phyloP scores from a whole-genome alignment of 805 yeast species.

The Lipomyces spencermartinsiae region DNA sequence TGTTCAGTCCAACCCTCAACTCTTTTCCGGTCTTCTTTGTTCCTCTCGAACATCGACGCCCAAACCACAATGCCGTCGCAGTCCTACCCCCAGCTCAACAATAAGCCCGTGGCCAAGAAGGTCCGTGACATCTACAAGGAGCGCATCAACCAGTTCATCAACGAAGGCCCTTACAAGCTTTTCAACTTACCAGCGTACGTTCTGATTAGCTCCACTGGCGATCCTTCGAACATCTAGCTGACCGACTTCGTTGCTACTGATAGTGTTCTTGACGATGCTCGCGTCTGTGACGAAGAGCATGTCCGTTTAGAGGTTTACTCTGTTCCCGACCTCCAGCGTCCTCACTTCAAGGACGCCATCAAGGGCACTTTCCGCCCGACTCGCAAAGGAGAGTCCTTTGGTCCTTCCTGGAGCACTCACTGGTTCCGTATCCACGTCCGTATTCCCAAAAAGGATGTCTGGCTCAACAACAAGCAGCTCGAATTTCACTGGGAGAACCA shows the following conservation, averaged over 20 bases:
- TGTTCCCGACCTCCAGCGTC: slow-evolving; percentile 73
- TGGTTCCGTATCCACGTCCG: slow-evolving; percentile 79
- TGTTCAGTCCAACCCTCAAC: not conserved
- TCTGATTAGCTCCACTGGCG: not conserved
- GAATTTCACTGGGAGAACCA: slow-evolving; percentile 63
- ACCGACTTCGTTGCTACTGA: not conserved
- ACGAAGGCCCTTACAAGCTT: slow-evolving; percentile 72
- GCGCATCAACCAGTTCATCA: slow-evolving; percentile 74
- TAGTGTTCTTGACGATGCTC: slow-evolving; percentile 65
- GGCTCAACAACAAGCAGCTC: slow-evolving; percentile 33
- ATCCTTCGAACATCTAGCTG: not conserved
- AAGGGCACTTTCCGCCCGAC: slow-evolving; percentile 50
- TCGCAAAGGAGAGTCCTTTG: slow-evolving; percentile 73
- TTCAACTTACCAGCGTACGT: slow-evolving; percentile 71
- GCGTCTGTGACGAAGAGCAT: slow-evolving; percentile 58
- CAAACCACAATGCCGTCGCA: slow-evolving; percentile 23
- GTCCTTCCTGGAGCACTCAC: slow-evolving; percentile 97
- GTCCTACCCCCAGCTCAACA: slow-evolving; percentile 49
- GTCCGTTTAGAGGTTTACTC: slow-evolving; percentile 70
- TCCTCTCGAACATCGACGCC: not conserved
- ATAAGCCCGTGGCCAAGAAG: slow-evolving; percentile 73
- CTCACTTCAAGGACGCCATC: slow-evolving; percentile 65
- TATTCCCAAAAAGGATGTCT: slow-evolving; percentile 59
- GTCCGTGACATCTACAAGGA: slow-evolving; percentile 74
- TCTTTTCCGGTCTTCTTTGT: not conserved